A percentile compares a stretch with the other conserved stretches of the same genome.
These are phyloP conservation scores for Paraconiothyrium brasiliense DNA, from an alignment of 2,329 filamentous ascomycete species.

Conservation along the genomic window DNA sequence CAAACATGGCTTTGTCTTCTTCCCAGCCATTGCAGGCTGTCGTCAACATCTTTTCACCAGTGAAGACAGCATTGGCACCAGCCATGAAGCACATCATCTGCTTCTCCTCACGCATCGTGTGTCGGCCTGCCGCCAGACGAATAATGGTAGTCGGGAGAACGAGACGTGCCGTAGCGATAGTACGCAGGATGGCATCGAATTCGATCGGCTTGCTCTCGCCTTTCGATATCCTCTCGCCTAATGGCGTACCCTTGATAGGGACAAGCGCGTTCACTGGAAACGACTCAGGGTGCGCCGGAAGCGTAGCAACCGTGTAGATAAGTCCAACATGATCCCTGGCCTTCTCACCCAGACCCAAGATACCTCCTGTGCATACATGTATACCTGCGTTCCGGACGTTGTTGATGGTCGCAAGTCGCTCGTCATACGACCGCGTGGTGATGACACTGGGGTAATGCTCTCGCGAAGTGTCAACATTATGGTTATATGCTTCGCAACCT, in stretches of 20 bases:
- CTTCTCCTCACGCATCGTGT: slow-evolving; percentile 86
- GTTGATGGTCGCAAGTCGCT: slow-evolving; percentile 79
- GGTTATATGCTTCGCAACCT: slow-evolving; percentile 67
- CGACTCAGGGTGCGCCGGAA: slow-evolving; percentile 85
- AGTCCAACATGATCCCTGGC: slow-evolving; percentile 82
- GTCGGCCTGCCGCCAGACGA: slow-evolving; percentile 83
- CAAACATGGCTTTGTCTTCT: slow-evolving; percentile 85
- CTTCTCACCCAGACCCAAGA: slow-evolving; percentile 83
- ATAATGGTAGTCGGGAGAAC: slow-evolving; percentile 88
- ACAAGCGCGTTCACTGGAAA: slow-evolving; percentile 93
- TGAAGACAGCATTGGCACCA: slow-evolving; percentile 93
- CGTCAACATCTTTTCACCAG: slow-evolving; percentile 94
- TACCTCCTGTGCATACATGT: slow-evolving; percentile 89
- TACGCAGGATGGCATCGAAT: slow-evolving; percentile 82
- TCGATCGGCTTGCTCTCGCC: slow-evolving; percentile 70
- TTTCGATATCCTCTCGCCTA: slow-evolving; percentile 64
- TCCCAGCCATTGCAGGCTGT: slow-evolving; percentile 93
- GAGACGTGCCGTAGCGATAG: slow-evolving; percentile 83
- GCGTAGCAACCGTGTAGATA: slow-evolving; percentile 80
- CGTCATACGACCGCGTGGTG: slow-evolving; percentile 85
- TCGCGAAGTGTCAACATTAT: slow-evolving; percentile 90
- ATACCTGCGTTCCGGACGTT: slow-evolving; percentile 87
- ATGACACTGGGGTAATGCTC: slow-evolving; percentile 91
- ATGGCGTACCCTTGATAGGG: slow-evolving; percentile 87
- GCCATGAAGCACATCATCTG: slow-evolving; percentile 90